Base-by-base conservation (phyloP, 2,329 filamentous ascomycete genomes). In the Colletotrichum sublineola region DNA sequence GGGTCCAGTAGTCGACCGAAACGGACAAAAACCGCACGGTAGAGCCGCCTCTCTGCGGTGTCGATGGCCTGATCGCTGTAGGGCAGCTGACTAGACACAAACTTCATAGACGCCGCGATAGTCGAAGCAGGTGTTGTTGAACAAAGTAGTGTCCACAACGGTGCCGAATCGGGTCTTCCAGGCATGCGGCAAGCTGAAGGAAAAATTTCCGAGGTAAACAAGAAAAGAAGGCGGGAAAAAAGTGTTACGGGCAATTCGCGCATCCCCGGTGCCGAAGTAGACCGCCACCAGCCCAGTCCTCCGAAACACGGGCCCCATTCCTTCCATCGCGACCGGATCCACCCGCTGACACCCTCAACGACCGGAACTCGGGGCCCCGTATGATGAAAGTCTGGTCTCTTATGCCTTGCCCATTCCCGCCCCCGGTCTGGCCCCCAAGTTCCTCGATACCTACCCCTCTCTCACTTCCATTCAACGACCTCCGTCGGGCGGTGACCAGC, bases 271-370 rank as follows among this genome's bases (percentile, higher is more conserved):
- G 33, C 38, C 55, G 55, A 57, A 24, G n/a, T n/a, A 24, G 36
- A 24, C 33, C 55, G 9, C 33, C 40, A 6, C 20, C 36, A 12
- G 36, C 42, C 31, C 31, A 24, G 24, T 4, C 60, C 14, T 7
- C 50, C 29, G 48, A 33, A 7, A 20, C 61, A 24, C 46, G 46
- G 67, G 52, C 36, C 61, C 36, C 36, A 15, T 44, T 33, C 61
- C 61, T 44, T 33, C 42, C 52, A 69, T 65, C 67, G 52, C 33
- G 61, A 64, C 61, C 67, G 60, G 67, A 57, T 52, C 52, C 42
- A 24, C 18, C 38, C 15, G 33, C 20, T 24, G 44, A 29, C 42
- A n/a, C 53, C 15, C 36, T 63, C 66, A 55, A 55, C 58, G 33
- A 24, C 57, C 58, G 29, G 12, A 42, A 42, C 60, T n/a, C 44